These are phyloP conservation scores for Uronychia setigera DNA, from an alignment of 73 alveolate species.

Conservation along the genomic window DNA sequence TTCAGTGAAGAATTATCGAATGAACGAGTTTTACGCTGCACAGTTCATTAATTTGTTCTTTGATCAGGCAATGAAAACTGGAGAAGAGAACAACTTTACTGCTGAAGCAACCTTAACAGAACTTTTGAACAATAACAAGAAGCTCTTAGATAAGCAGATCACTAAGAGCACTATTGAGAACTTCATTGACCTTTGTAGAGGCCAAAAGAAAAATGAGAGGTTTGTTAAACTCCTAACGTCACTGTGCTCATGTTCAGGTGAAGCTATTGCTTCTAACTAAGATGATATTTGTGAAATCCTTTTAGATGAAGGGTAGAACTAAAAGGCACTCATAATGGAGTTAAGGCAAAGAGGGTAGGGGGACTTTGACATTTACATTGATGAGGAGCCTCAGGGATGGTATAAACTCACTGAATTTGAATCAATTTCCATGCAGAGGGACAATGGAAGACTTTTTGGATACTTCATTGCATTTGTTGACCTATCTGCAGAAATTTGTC, in stretches of 20 bases:
- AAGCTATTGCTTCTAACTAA: constrained; percentile 53
- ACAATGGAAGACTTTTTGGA: constrained; percentile 38
- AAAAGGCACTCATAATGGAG: constrained; percentile 32
- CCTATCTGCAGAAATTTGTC: constrained; percentile 41
- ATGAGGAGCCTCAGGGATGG: constrained; percentile 3
- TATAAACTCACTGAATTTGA: background rate
- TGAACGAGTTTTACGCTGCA: constrained; percentile 57
- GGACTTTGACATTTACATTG: background rate
- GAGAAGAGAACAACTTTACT: constrained; percentile 50
- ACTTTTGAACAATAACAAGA: constrained; percentile 46
- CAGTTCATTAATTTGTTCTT: constrained; percentile 44
- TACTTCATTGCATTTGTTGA: constrained; percentile 48
- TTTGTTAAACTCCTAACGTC: constrained; percentile 48
- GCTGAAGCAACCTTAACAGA: constrained; percentile 54
- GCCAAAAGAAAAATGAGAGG: constrained; percentile 52
- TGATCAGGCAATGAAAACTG: constrained; percentile 50
- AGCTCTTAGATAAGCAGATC: constrained; percentile 55
- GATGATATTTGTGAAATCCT: constrained; percentile 56
- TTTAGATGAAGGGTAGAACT: constrained; percentile 40
- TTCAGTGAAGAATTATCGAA: constrained; percentile 24
- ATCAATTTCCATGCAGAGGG: constrained; percentile 11
- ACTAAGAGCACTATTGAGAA: constrained; percentile 45
- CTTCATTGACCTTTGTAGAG: constrained; percentile 41
- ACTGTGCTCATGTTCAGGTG: constrained; percentile 59
- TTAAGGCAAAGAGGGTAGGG: background rate